These are phyloP conservation scores for Globisporangium paroecandrum DNA, from an alignment of 352 stramenopile species.

Conservation along the genomic window DNA sequence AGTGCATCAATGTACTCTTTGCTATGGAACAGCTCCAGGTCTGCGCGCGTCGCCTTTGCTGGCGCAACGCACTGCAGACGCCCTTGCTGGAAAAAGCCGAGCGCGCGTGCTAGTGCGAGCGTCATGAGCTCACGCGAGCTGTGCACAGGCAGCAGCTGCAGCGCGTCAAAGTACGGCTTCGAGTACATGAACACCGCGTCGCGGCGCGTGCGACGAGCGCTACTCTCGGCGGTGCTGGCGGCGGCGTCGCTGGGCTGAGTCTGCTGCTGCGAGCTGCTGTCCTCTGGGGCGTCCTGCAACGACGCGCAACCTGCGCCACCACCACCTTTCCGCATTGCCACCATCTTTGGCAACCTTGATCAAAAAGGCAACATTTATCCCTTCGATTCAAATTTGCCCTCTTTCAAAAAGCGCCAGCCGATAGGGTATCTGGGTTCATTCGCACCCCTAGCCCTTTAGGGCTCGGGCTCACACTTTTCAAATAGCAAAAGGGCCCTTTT, in stretches of 20 bases:
- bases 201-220: neutral
- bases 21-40: slow-evolving; percentile 37
- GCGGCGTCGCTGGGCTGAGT: neutral
- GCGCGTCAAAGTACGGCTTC: slow-evolving; percentile 24
- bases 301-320: neutral
- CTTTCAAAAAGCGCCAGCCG: no score
- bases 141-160: slow-evolving; percentile 38
- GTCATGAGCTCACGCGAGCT: slow-evolving; percentile 40
- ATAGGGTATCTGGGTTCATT: no score
- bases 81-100: slow-evolving; percentile 16
- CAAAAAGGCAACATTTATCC: no score
- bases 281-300: neutral
- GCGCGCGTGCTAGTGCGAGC: slow-evolving; percentile 30
- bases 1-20: slow-evolving; percentile 37
- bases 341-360: no score
- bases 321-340: neutral
- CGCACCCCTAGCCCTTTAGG: no score
- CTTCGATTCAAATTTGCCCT: no score
- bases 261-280: neutral
- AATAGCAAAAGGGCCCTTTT: no score
- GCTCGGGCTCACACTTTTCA: no score
- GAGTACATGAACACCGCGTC: slow-evolving; percentile 16
- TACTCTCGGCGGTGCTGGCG: neutral
- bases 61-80: slow-evolving; percentile 36
- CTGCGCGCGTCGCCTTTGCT: slow-evolving; percentile 22